Evolutionary conservation across 2,329 filamentous ascomycete genomes (phyloP), one percentile per base, ranked within the genome.

Genomic region (Incumbomyces lentus): DNA sequence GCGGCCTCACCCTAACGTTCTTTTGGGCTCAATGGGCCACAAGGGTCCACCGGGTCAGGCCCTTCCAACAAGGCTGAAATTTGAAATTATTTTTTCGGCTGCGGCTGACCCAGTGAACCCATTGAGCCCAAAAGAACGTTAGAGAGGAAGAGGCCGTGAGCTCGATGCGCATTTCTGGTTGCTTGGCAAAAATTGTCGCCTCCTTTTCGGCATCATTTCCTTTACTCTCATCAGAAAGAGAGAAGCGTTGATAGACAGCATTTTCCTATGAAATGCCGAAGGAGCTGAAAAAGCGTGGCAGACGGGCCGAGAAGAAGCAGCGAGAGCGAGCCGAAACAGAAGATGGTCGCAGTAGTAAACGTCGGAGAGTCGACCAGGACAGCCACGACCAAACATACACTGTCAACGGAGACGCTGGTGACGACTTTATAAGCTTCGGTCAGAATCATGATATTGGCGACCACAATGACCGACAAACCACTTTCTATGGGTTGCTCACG

Each of bases 401-500:
- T 11, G 46, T 56, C 17, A 50, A 32, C 17, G 53, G 51, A 31
- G 51, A 57, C 33, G 52, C 54, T n/a, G 60, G 55, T 14, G 55
- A 58, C 48, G 60, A 70, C 49, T 69, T 64, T 44, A 67, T 70
- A 48, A 57, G 64, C 14, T 54, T 70, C 34, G 59, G 57, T n/a
- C 48, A 58, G 31, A 47, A 46, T 2, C 36, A 48, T 16, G 58
- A 56, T 11, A 35, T 46, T 14, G 50, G 46, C 11, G 48, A 39
- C 17, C 42, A 48, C 4, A 49, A 52, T 6, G 43, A 40, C 14
- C 59, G 60, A 32, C 84, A 86, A 49, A 78, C 73, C 56, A 81
- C 86, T 47, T 98, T 95, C 70, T 96, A 93, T 59, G 92, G 92
- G 53, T 82, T 95, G 72, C 81, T 98, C 19, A 84, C 87, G 58